Evolutionary conservation across 108 stramenopile species (phyloP).

Genomic region (Nitzschia inconspicua): DNA sequence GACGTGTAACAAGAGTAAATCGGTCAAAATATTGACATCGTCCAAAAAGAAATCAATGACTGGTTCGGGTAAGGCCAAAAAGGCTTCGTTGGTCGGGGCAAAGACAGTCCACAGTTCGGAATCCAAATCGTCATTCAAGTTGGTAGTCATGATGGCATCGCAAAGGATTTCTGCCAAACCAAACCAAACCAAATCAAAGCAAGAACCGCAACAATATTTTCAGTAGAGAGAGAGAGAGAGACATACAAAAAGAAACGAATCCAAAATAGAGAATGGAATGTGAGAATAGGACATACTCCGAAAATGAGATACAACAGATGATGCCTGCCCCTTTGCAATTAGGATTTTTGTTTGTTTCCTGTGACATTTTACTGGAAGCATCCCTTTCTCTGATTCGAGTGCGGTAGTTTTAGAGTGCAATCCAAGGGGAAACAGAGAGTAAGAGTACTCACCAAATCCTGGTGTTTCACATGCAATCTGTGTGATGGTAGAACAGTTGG

Average conservation of each 20-base stretch:
- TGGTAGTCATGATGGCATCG: background rate
- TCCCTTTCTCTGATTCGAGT: no score
- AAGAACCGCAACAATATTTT: no score
- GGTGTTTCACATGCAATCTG: background rate
- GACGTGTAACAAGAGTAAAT: background rate
- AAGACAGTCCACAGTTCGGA: conserved; percentile 3
- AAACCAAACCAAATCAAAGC: no score
- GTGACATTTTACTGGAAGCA: no score
- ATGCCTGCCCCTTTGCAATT: no score
- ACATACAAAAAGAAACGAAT: no score
- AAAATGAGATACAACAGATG: no score
- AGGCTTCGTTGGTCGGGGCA: conserved; percentile 4
- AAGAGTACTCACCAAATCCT: background rate
- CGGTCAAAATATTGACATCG: conserved; percentile 2
- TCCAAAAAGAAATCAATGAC: background rate
- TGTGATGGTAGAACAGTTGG: conserved; percentile 3
- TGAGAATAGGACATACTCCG: no score
- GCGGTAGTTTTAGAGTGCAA: no score
- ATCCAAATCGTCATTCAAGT: background rate
- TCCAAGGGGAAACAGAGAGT: background rate
- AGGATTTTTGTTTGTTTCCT: no score
- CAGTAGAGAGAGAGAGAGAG: no score
- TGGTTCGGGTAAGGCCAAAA: background rate
- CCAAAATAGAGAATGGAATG: no score
- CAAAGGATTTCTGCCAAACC: background rate